These are phyloP conservation scores for Flaveria linearis DNA, from an alignment of 129 eudicot genomes.

Conservation along the genomic window DNA sequence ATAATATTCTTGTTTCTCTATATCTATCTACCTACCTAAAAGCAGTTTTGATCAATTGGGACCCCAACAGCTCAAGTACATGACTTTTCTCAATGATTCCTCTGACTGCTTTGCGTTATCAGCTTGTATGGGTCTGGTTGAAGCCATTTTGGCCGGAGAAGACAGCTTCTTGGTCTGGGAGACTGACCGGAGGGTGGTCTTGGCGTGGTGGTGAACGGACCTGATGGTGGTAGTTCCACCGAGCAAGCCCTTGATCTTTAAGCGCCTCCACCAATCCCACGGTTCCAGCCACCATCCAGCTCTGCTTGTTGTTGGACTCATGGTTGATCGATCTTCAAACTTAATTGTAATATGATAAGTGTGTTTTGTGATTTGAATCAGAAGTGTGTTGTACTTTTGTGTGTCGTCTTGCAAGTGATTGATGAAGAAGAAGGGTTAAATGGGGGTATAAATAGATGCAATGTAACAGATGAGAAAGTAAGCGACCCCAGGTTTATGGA, in stretches of 20 bases:
- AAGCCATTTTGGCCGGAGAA: constrained; percentile 30
- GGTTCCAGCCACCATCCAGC: constrained; percentile 56
- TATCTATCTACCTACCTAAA: background rate
- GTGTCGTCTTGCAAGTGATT: background rate
- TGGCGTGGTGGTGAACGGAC: constrained; percentile 34
- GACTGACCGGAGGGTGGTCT: constrained; percentile 29
- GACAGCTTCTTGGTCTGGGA: constrained; percentile 25
- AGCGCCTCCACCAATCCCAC: constrained; percentile 56
- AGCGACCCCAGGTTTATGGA: background rate
- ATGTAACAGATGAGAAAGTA: background rate
- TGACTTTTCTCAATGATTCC: constrained; percentile 41
- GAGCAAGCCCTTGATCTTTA: constrained; percentile 61
- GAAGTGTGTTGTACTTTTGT: background rate
- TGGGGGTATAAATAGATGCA: background rate
- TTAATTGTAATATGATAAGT: no score
- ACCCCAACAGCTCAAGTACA: constrained; percentile 46
- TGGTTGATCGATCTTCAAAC: background rate
- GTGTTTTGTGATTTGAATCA: background rate
- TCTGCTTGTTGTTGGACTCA: constrained; percentile 40
- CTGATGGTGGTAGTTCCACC: constrained; percentile 62
- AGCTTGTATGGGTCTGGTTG: constrained; percentile 4
- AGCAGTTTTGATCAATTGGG: background rate
- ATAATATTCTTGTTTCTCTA: background rate
- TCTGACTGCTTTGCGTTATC: constrained; percentile 24
- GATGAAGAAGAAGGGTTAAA: background rate